Evolutionary conservation across 805 yeast species (phyloP).

Genomic region (Lipomyces spencermartinsiae): DNA sequence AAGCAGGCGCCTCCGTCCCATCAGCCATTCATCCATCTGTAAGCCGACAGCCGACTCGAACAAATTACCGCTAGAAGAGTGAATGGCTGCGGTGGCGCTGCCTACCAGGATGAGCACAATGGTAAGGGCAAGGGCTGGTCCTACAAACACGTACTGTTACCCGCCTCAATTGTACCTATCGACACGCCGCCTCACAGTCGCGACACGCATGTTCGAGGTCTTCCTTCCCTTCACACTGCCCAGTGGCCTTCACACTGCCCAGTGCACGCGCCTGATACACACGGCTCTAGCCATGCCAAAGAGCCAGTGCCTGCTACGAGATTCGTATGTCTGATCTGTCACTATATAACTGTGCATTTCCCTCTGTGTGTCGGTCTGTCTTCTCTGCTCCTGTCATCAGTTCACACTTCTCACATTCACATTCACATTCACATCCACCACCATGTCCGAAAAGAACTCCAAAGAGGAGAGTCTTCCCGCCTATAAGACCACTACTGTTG

Average conservation of each 20-base stretch:
- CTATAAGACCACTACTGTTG: slow-evolving; percentile 10
- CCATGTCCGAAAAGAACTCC: slow-evolving; percentile 6
- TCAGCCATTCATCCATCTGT: too few relatives aligned
- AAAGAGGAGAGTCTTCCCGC: neutral
- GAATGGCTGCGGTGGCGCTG: too few relatives aligned
- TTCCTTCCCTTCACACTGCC: neutral
- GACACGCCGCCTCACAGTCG: neutral
- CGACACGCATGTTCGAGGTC: neutral
- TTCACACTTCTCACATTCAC: neutral
- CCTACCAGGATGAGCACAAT: too few relatives aligned
- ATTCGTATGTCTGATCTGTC: neutral
- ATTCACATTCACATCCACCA: neutral
- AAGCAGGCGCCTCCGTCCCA: too few relatives aligned
- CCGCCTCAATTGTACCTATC: neutral
- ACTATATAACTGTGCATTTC: neutral
- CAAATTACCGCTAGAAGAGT: too few relatives aligned
- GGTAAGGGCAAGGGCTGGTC: neutral
- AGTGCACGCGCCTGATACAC: neutral
- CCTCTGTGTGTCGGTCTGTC: neutral
- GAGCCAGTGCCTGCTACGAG: neutral
- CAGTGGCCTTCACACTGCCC: too few relatives aligned
- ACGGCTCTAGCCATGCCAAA: neutral
- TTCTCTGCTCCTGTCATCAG: neutral
- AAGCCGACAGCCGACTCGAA: too few relatives aligned
- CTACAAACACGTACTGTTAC: neutral